Conservation (phyloP, 495 filamentous ascomycete species). For the Amniculicola lignicola region DNA sequence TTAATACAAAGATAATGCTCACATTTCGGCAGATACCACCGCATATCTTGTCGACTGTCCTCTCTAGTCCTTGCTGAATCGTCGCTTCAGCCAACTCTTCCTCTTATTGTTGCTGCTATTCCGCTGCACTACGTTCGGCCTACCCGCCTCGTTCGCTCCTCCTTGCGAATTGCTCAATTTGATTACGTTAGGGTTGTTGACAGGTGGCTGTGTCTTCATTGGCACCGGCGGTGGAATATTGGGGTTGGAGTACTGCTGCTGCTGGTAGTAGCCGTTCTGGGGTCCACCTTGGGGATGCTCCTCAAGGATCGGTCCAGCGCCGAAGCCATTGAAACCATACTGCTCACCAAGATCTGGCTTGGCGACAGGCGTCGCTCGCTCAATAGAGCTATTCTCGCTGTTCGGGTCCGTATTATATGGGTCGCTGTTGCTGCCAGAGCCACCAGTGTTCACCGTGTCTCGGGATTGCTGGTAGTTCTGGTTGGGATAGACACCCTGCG, state of each 20-base stretch:
- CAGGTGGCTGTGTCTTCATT: constrained; percentile 1
- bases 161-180: constrained; percentile 8
- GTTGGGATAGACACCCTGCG: constrained; percentile 59
- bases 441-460: constrained; percentile 74
- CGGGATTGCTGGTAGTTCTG: constrained; percentile 72
- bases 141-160: not conserved
- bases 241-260: constrained; percentile 6
- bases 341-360: constrained; percentile 50
- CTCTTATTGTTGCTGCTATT: constrained; percentile 58
- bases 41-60: not conserved
- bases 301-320: constrained; percentile 44
- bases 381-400: constrained; percentile 85
- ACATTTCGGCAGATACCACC: no score
- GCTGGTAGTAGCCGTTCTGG: constrained; percentile 12
- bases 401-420: constrained; percentile 81
- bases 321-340: constrained; percentile 56
- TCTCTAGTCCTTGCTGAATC: constrained; percentile 66
- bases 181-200: constrained; percentile 8
- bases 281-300: constrained; percentile 39
- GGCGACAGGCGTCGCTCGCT: constrained; percentile 53
- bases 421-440: constrained; percentile 67
- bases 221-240: constrained; percentile 22
- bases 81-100: constrained; percentile 82
- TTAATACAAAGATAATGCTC: constrained; percentile 9
- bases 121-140: constrained; percentile 20